These are phyloP conservation scores for Verruconis gallopava DNA, from an alignment of 2,329 filamentous ascomycete species.

Conservation along the genomic window DNA sequence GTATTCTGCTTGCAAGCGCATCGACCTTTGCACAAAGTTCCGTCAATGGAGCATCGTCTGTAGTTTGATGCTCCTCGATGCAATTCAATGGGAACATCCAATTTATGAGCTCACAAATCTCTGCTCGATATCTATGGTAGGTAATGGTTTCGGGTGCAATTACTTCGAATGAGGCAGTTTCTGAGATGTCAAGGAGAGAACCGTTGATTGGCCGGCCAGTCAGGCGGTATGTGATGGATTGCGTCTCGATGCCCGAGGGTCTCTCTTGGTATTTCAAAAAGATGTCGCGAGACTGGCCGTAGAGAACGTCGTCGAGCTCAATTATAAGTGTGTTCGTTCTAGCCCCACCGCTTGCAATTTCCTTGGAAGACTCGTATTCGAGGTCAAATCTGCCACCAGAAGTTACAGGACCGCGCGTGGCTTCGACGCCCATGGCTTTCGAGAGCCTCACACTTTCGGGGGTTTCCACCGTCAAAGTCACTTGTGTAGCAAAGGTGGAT, in stretches of 20 bases:
- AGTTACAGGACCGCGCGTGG: background rate
- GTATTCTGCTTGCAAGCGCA: background rate
- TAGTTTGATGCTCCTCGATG: slow-evolving; percentile 24
- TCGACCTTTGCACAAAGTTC: background rate
- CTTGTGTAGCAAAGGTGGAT: slow-evolving; percentile 41
- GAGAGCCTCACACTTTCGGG: slow-evolving; percentile 1
- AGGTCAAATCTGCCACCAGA: background rate
- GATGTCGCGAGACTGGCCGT: slow-evolving; percentile 47
- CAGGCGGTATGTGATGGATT: background rate
- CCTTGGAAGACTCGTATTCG: background rate
- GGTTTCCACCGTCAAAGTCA: slow-evolving; percentile 27
- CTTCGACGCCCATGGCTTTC: slow-evolving; percentile 6
- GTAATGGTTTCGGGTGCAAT: background rate
- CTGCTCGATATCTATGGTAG: slow-evolving; percentile 41
- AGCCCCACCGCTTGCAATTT: background rate
- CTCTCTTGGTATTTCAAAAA: slow-evolving; percentile 25
- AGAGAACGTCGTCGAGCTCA: slow-evolving; percentile 40
- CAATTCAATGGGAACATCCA: slow-evolving; percentile 29
- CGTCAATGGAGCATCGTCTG: background rate
- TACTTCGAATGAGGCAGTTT: background rate
- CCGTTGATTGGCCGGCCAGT: background rate
- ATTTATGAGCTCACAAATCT: slow-evolving; percentile 38
- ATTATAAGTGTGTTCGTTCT: slow-evolving; percentile 22
- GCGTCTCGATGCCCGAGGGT: background rate
- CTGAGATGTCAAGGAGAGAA: background rate